These are phyloP conservation scores for Colletotrichum aenigma DNA, from an alignment of 2,329 filamentous ascomycete genomes.

Conservation along the genomic window DNA sequence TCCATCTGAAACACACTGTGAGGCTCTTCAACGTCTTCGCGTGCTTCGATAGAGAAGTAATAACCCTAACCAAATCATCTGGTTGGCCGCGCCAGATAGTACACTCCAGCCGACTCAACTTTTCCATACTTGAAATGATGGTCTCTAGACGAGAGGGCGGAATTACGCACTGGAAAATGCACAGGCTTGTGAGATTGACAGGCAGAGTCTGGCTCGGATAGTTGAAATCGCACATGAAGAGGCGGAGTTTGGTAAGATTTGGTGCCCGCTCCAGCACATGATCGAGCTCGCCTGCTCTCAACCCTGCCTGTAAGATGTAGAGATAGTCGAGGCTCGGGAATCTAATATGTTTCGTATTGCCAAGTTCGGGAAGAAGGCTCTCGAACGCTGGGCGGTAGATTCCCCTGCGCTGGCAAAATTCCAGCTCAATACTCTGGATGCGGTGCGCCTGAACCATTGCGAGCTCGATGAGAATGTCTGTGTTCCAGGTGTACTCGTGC, in stretches of 20 bases:
- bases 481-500: not conserved
- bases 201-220: not conserved
- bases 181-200: not conserved
- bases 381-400: slow-evolving; percentile 7
- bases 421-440: not conserved
- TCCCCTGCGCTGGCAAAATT: not conserved
- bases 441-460: not conserved
- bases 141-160: not conserved
- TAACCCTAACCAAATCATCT: not conserved
- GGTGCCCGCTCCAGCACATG: not conserved
- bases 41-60: not conserved
- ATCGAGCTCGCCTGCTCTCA: not conserved
- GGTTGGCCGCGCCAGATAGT: not conserved
- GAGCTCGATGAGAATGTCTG: not conserved
- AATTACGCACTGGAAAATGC: not conserved
- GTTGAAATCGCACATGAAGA: not conserved
- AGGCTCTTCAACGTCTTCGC: not conserved
- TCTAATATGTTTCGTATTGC: not conserved
- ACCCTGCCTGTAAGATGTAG: not conserved
- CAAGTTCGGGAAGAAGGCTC: not conserved
- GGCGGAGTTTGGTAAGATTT: not conserved
- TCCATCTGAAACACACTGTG: not conserved
- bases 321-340: not conserved
- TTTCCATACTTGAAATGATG: not conserved
- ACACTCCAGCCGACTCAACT: not conserved